Evolutionary conservation across 176 grass and related monocot genomes (phyloP).

Genomic region (Rhynchospora pubera): DNA sequence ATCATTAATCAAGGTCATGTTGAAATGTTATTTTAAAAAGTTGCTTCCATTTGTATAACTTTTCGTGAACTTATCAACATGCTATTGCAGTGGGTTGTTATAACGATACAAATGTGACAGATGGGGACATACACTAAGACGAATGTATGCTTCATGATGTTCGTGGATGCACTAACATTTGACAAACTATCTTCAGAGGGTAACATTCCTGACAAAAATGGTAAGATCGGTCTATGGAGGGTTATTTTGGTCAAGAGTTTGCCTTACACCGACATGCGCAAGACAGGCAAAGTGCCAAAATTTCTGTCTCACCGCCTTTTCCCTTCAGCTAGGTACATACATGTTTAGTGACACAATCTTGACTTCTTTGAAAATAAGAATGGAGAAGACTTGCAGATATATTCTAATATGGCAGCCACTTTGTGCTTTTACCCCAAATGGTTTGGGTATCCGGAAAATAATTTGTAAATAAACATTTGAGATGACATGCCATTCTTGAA

Average conservation of each 20-base stretch:
- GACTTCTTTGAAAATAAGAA: neutral
- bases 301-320: conserved; percentile 84
- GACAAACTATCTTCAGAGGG: conserved; percentile 83
- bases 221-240: conserved; percentile 75
- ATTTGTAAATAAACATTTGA: neutral
- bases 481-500: neutral
- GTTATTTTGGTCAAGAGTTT: conserved; percentile 67
- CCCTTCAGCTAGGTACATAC: conserved; percentile 57
- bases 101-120: conserved; percentile 45
- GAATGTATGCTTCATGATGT: conserved; percentile 96
- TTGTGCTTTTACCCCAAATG: neutral
- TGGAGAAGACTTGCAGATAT: neutral
- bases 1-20: neutral
- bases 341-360: neutral
- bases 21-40: neutral
- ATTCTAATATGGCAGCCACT: too few relatives aligned
- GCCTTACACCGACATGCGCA: conserved; percentile 71
- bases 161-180: conserved; percentile 75
- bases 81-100: neutral
- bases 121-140: conserved; percentile 65
- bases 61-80: neutral
- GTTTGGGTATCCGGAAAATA: conserved; percentile 10
- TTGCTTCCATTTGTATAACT: neutral
- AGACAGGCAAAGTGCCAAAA: conserved; percentile 85
- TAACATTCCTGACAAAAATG: conserved; percentile 47